Conservation (phyloP, 2,329 filamentous ascomycete species). For the Aspergillus pseudoterreus region DNA sequence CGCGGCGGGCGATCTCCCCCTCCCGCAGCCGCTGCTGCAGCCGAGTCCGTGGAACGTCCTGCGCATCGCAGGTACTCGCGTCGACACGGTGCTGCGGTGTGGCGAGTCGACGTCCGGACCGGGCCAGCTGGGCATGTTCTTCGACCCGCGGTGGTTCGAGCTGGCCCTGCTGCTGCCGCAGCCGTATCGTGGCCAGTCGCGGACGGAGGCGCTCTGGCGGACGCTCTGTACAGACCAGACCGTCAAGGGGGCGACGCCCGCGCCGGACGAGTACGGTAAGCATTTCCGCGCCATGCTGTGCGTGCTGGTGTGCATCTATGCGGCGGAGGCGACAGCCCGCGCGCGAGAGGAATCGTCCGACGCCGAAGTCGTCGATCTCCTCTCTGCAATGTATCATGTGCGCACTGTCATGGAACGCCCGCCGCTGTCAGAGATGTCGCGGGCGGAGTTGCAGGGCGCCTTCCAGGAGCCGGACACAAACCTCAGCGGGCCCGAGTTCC, state of each 20-base stretch:
- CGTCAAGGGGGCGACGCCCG: not conserved
- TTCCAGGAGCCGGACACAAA: conserved; percentile 1
- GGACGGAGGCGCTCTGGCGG: conserved; percentile 6
- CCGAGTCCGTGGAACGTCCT: conserved; percentile 2
- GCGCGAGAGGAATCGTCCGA: not conserved
- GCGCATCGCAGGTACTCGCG: not conserved
- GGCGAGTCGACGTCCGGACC: conserved; percentile 3
- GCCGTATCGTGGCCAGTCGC: not conserved
- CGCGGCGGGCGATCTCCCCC: not conserved
- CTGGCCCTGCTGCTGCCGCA: conserved; percentile 2
- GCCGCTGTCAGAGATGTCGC: not conserved
- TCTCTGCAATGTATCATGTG: not conserved
- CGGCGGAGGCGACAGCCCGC: not conserved
- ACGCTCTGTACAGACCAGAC: conserved; percentile 4
- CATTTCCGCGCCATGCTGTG: not conserved
- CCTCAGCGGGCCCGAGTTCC: not conserved
- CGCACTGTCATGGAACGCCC: not conserved
- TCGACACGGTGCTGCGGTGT: not conserved
- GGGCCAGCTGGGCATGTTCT: conserved; percentile 2
- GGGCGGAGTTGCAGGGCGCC: not conserved
- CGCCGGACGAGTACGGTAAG: not conserved
- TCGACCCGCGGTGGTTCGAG: conserved; percentile 5
- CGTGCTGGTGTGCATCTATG: not conserved
- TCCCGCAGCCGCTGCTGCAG: not conserved
- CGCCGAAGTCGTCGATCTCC: not conserved